Base-by-base conservation (phyloP, 352 stramenopile genomes). In the Globisporangium uncinulatum region DNA sequence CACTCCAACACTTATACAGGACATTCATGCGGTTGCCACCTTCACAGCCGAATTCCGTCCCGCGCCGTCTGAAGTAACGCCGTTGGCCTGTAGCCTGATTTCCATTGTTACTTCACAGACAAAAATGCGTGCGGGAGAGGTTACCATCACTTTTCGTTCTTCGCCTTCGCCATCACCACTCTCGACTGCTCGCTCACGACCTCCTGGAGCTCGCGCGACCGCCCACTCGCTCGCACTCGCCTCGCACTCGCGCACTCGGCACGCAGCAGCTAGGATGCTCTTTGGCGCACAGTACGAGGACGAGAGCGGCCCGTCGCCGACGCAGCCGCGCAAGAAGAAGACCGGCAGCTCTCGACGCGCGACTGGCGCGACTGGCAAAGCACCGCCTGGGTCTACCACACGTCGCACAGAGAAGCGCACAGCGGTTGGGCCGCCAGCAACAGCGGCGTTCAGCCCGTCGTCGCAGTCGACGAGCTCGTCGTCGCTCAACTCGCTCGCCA, bases 271-370 rank as follows among this genome's bases (percentile, higher is more conserved):
- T 29, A 65, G 19, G 32, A 82, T 82, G 72, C 67, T 82, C 6
- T 82, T 82, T 56, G 72, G 72, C 50, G 48, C 69, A 42, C 72
- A 82, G 62, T 82, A 82, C 62, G 72, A 82, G 49, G 72, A 82
- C 20, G 72, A 82, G 39, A 61, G 51, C 37, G 76, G 67, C 3
- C 72, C 72, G 15, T 63, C 65, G 42, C 53, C 54, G 21, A 58
- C 56, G 50, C 64, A 63, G 53, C 46, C 59, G 46, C 72, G 70
- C 32, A 79, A 73, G 62, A 79, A 76, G 60, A 74, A 69, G 13
- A 31, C 32, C 4, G 34, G n/a, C 19, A 51, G 20, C 47, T 39
- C 36, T 47, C 51, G 51, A 54, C 55, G 31, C 47, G 24, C 24
- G 24, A 29, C 24, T 29, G 24, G 24, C 0, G 47, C 34, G 1